Conservation (phyloP, 371 early-diverging fungal species). For the Syncephalis plumigaleata region DNA sequence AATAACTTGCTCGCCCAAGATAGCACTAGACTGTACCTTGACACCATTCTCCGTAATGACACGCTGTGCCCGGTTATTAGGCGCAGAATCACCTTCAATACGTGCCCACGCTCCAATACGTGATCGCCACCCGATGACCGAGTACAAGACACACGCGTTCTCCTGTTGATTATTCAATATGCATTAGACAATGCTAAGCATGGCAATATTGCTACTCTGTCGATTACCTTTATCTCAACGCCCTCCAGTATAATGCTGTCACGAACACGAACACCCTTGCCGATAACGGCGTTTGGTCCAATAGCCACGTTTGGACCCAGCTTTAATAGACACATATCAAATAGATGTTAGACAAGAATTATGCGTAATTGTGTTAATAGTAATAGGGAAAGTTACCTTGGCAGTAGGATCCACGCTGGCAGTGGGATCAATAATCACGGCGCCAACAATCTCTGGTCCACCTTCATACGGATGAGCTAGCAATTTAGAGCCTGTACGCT, state of each 20-base stretch:
- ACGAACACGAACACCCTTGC: conserved; percentile 87
- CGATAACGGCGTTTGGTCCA: conserved; percentile 83
- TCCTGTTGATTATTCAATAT: conserved; percentile 5
- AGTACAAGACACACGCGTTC: conserved; percentile 57
- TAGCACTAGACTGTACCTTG: conserved; percentile 81
- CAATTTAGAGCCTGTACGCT: conserved; percentile 34
- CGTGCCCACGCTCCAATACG: conserved; percentile 88
- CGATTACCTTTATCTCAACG: conserved; percentile 62
- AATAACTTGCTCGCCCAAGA: conserved; percentile 78
- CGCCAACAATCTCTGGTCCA: conserved; percentile 74
- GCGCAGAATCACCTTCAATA: conserved; percentile 71
- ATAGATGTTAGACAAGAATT: neutral
- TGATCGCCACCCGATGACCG: conserved; percentile 92
- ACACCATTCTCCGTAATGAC: conserved; percentile 68
- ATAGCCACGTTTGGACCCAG: conserved; percentile 94
- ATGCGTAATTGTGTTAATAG: neutral
- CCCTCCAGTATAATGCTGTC: conserved; percentile 91
- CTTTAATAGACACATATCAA: conserved; percentile 11
- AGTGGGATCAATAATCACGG: conserved; percentile 87
- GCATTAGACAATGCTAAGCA: neutral
- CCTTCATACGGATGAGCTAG: conserved; percentile 23
- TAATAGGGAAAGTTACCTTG: conserved; percentile 26
- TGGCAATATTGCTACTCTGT: neutral
- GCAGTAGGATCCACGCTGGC: conserved; percentile 88
- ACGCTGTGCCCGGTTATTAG: conserved; percentile 29